Conservation (phyloP, 2,329 filamentous ascomycete species). For the Stromatinia cepivora region DNA sequence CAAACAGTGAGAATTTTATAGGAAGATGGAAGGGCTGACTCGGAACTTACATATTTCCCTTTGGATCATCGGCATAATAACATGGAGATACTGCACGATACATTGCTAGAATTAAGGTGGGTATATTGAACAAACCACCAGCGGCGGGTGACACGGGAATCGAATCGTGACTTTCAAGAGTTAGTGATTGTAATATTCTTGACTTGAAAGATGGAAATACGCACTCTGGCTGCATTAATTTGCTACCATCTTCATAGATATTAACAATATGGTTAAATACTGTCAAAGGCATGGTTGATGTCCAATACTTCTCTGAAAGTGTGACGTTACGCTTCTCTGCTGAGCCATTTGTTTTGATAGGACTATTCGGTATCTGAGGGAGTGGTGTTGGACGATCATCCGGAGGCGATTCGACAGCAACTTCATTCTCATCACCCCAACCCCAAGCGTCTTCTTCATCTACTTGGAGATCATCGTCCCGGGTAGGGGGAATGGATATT, state of each 20-base stretch:
- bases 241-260: conserved; percentile 61
- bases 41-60: conserved; percentile 62
- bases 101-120: conserved; percentile 72
- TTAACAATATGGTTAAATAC: conserved; percentile 66
- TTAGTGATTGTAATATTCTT: conserved; percentile 17
- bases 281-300: conserved; percentile 82
- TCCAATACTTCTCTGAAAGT: conserved; percentile 80
- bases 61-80: conserved; percentile 64
- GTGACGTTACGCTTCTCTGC: conserved; percentile 59
- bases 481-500: conserved; percentile 9
- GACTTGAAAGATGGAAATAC: conserved; percentile 28
- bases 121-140: conserved; percentile 68
- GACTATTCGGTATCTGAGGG: neutral
- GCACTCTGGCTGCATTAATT: conserved; percentile 54
- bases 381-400: conserved; percentile 13
- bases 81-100: conserved; percentile 75
- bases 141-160: conserved; percentile 65
- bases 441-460: conserved; percentile 63
- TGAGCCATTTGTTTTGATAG: neutral
- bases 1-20: conserved; percentile 11
- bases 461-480: conserved; percentile 42
- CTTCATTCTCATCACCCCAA: conserved; percentile 71
- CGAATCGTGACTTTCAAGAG: conserved; percentile 46
- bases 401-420: conserved; percentile 41
- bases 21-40: neutral